Conservation (phyloP, 495 filamentous ascomycete species). For the Neurospora tetraspora region DNA sequence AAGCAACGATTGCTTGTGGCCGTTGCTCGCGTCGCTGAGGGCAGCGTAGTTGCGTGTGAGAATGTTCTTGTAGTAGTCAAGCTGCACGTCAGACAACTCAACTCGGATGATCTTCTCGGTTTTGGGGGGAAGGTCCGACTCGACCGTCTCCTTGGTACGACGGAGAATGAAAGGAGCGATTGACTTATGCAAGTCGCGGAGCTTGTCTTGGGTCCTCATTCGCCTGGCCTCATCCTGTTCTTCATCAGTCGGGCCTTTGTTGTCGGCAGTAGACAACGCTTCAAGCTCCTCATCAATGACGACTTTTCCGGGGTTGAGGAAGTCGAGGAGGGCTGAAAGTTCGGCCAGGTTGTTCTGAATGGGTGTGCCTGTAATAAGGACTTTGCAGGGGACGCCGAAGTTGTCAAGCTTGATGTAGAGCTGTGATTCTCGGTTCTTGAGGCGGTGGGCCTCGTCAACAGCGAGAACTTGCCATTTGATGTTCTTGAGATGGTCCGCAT, state of each 20-base stretch:
- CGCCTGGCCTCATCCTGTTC: conserved; percentile 27
- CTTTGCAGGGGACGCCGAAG: conserved; percentile 72
- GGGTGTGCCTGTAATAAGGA: conserved; percentile 93
- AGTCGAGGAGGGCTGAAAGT: conserved; percentile 84
- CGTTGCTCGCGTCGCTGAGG: conserved; percentile 76
- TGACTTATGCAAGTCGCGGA: conserved; percentile 55
- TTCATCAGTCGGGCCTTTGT: conserved; percentile 20
- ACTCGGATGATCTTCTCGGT: conserved; percentile 98
- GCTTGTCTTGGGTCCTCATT: conserved; percentile 28
- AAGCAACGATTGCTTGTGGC: conserved; percentile 84
- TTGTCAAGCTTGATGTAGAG: conserved; percentile 76
- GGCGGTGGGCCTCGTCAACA: conserved; percentile 90
- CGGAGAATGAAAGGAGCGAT: conserved; percentile 89
- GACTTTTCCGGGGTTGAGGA: conserved; percentile 84
- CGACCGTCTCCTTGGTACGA: conserved; percentile 94
- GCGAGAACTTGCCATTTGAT: conserved; percentile 97
- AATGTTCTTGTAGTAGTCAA: conserved; percentile 98
- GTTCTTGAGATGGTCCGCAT: conserved; percentile 64
- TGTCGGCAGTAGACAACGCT: conserved; percentile 30
- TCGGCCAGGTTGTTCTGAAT: conserved; percentile 96
- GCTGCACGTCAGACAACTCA: conserved; percentile 86
- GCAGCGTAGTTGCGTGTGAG: conserved; percentile 93
- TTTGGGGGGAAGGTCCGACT: conserved; percentile 91
- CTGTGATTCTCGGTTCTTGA: conserved; percentile 93
- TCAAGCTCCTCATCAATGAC: conserved; percentile 85